Evolutionary conservation across 352 stramenopile genomes (phyloP).

Genomic region (Pythium monospermum): DNA sequence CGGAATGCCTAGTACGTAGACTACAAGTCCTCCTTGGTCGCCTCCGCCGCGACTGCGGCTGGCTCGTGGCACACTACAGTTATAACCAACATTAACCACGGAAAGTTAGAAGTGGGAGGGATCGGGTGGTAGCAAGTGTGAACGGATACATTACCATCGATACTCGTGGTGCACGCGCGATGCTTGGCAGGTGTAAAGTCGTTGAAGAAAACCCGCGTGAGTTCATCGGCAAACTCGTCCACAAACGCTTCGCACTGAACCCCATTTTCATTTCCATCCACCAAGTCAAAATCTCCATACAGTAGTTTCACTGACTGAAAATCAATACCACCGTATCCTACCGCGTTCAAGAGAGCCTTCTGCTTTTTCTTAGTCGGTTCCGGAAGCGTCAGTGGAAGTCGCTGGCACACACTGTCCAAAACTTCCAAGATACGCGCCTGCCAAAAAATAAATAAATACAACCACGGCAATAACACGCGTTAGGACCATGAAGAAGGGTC

Average conservation of each 20-base stretch:
- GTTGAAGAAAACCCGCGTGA: constrained; percentile 75
- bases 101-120: not conserved
- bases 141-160: constrained; percentile 39
- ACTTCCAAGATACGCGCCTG: constrained; percentile 80
- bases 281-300: not conserved
- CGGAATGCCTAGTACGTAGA: no score
- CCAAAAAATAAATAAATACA: not conserved
- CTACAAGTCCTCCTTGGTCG: constrained; percentile 44
- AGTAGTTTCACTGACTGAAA: not conserved
- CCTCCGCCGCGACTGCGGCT: not conserved
- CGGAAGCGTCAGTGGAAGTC: constrained; percentile 37
- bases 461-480: not conserved
- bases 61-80: constrained; percentile 11
- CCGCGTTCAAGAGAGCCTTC: constrained; percentile 51
- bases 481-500: not conserved
- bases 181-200: constrained; percentile 62
- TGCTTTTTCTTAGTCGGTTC: constrained; percentile 42
- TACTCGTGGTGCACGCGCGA: constrained; percentile 40
- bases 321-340: constrained; percentile 17
- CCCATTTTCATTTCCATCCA: not conserved
- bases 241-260: constrained; percentile 71
- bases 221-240: constrained; percentile 72
- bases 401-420: constrained; percentile 66
- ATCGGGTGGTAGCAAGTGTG: not conserved
- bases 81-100: not conserved